phyloP scores from a whole-genome alignment of 1,284 basidiomycete species.

The Leucoagaricus sp. region DNA sequence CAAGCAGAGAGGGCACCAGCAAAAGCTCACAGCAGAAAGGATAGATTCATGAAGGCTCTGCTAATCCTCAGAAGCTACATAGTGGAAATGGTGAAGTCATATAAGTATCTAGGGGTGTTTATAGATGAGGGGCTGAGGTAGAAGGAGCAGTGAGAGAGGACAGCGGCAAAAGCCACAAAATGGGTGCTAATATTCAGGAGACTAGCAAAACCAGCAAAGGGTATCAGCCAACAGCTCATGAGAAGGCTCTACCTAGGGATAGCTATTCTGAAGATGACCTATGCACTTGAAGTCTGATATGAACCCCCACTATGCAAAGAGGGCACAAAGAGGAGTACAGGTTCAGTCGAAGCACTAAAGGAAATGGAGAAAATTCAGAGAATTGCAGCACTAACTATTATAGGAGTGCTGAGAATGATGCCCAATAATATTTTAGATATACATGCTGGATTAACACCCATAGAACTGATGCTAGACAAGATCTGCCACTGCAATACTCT shows the following conservation, averaged over 20 bases:
- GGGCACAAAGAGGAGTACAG: slow-evolving; percentile 8
- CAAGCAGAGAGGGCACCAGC: neutral
- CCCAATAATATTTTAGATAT: slow-evolving; percentile 18
- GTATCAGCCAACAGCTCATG: slow-evolving; percentile 21
- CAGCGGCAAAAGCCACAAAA: slow-evolving; percentile 28
- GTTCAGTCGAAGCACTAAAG: slow-evolving; percentile 16
- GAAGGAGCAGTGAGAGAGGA: slow-evolving; percentile 27
- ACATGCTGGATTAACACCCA: slow-evolving; percentile 17
- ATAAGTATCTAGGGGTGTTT: slow-evolving; percentile 36
- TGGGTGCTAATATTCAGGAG: slow-evolving; percentile 23
- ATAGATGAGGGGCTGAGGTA: slow-evolving; percentile 35
- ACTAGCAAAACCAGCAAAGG: slow-evolving; percentile 21
- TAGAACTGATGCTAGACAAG: slow-evolving; percentile 12
- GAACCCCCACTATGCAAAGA: slow-evolving; percentile 20
- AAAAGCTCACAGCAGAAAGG: neutral
- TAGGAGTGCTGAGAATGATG: slow-evolving; percentile 18
- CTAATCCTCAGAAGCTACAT: slow-evolving; percentile 10
- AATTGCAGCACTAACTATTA: slow-evolving; percentile 21
- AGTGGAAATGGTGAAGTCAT: slow-evolving; percentile 12
- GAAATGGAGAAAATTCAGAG: slow-evolving; percentile 18
- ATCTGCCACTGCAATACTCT: slow-evolving; percentile 14
- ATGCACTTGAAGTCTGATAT: slow-evolving; percentile 37
- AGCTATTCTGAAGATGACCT: slow-evolving; percentile 35
- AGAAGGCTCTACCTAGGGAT: slow-evolving; percentile 29
- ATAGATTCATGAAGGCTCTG: neutral